phyloP scores from a whole-genome alignment of 2,329 filamentous ascomycete genomes.

The Fusarium zealandicum region DNA sequence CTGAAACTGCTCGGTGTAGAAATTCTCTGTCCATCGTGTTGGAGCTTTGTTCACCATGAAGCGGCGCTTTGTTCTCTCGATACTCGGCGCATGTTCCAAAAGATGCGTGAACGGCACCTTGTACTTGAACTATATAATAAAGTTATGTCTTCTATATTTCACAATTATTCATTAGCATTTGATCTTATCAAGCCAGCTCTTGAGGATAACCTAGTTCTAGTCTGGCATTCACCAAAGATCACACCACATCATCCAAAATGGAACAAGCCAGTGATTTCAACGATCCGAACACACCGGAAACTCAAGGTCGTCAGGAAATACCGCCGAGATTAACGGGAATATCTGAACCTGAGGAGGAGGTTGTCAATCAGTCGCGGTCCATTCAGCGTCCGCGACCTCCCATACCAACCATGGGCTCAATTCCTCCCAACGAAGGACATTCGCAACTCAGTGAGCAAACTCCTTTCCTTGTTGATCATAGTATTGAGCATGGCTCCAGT shows the following conservation, averaged over 20 bases:
- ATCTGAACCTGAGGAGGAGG: neutral
- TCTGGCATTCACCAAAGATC: too few species aligned
- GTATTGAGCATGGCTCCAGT: neutral
- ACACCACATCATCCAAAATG: neutral
- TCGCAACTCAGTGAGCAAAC: neutral
- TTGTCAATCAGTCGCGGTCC: neutral
- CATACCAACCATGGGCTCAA: too few species aligned
- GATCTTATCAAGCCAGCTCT: neutral
- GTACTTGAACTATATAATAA: too few species aligned
- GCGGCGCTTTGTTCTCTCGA: neutral
- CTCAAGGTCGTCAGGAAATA: neutral
- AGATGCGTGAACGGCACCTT: too few species aligned
- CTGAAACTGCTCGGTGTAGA: too few species aligned
- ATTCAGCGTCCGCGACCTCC: neutral
- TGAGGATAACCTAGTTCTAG: neutral
- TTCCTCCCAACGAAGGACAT: too few species aligned
- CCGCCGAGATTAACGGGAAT: constrained; percentile 3
- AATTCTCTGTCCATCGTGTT: too few species aligned
- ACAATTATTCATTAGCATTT: too few species aligned
- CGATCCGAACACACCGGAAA: neutral
- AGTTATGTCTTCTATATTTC: too few species aligned
- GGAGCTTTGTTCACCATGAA: neutral
- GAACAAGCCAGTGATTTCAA: neutral
- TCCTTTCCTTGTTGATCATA: neutral
- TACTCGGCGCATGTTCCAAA: neutral